These are phyloP conservation scores for Apiotrichum sp. DNA, from an alignment of 1,284 basidiomycete genomes.

Conservation along the genomic window DNA sequence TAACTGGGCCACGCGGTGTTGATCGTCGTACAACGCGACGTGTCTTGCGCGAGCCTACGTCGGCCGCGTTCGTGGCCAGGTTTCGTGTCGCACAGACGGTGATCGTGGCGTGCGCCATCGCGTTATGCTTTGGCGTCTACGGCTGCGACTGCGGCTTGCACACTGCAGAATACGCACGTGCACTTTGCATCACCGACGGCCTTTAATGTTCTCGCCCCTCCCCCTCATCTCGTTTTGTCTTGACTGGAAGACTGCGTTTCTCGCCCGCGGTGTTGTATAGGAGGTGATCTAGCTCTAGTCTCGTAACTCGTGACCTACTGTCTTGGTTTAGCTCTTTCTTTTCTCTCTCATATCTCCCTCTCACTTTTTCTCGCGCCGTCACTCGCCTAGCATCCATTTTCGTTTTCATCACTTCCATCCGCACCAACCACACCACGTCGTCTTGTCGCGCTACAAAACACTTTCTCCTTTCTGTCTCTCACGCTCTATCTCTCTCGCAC, in stretches of 20 bases:
- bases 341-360: neutral
- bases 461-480: neutral
- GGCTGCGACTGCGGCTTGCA: too few species aligned
- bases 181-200: too few species aligned
- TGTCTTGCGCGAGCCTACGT: neutral
- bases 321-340: neutral
- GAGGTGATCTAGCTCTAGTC: constrained; percentile 3
- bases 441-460: constrained; percentile 1
- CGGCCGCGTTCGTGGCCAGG: too few species aligned
- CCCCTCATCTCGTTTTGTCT: neutral
- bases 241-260: neutral
- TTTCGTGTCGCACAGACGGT: too few species aligned
- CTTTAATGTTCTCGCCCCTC: too few species aligned
- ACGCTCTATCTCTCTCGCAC: neutral
- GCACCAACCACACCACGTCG: neutral
- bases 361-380: neutral
- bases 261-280: neutral
- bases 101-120: too few species aligned
- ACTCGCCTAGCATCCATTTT: neutral
- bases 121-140: too few species aligned
- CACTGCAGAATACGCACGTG: too few species aligned
- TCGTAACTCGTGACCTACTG: neutral
- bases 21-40: neutral
- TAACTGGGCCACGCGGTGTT: neutral
- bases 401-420: neutral